Evolutionary conservation across 495 filamentous ascomycete genomes (phyloP), one percentile per base, ranked within the genome.

Genomic region (Pyrenopolyporus hunteri): DNA sequence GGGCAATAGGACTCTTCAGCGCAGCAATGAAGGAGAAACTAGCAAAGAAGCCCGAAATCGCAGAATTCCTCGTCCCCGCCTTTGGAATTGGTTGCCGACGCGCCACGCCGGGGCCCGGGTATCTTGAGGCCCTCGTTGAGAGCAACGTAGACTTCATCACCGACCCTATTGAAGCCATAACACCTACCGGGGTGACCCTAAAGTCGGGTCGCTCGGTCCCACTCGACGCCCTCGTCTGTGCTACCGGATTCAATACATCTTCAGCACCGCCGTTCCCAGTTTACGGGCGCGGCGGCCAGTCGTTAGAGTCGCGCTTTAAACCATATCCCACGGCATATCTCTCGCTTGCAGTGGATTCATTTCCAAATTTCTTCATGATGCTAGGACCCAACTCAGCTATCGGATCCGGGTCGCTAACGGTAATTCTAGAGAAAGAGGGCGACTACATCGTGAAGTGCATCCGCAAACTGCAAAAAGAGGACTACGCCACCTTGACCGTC

Each of bases 71-170:
- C 13, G 73, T 80, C 57, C 88, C 89, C 0, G 77, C 82, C 31
- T 91, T 89, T 68, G 77, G 83, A 0, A 82, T 87, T 0, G 84
- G 86, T 52, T 92, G 88, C 59, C 82, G 87, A 20, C 84, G 89
- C n/a, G 76, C 87, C 0, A 91, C 89, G 0, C 87, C 88, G 0
- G 89, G 88, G 0, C 84, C 80, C 3, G 88, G 87, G 0, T 91
- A 90, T 66, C 82, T 92, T 6, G 87, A 90, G 57, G 81, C 88
- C 3, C 73, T 91, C 0, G 72, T 77, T 3, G 75, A 86, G 56
- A 72, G 78, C 14, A 90, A 90, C 57, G 86, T 89, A 9, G 73
- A 76, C 40, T 85, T 85, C 40, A 77, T 89, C 53, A 75, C 74
- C 10, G 76, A 79, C 0, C 69, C 68, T 3, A 89, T 90, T 66